These are phyloP conservation scores for Ceriops decandra DNA, from an alignment of 345 rosid species.

Conservation along the genomic window DNA sequence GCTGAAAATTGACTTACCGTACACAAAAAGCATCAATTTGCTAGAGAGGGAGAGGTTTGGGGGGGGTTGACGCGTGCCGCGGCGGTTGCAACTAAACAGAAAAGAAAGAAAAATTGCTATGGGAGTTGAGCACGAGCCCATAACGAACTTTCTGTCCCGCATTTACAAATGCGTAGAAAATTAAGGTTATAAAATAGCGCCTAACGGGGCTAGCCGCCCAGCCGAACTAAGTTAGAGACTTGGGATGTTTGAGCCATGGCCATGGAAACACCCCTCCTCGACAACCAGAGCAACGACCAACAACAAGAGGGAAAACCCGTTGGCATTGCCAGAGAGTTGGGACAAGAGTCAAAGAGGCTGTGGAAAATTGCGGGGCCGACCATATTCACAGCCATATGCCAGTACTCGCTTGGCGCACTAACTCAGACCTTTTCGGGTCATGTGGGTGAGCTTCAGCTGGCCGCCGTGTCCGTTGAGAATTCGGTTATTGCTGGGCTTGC, in stretches of 20 bases:
- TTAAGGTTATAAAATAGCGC: too few species aligned
- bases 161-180: too few species aligned
- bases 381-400: constrained; percentile 64
- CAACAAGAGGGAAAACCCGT: neutral
- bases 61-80: too few species aligned
- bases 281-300: neutral
- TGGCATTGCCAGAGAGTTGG: constrained; percentile 40
- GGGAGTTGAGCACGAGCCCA: too few species aligned
- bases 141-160: too few species aligned
- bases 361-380: constrained; percentile 91
- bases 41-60: too few species aligned
- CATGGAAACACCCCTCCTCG: constrained; percentile 40
- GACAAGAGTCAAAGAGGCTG: constrained; percentile 61
- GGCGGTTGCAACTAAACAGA: too few species aligned
- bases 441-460: constrained; percentile 72
- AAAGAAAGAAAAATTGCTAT: too few species aligned
- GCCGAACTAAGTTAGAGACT: neutral
- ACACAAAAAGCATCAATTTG: too few species aligned
- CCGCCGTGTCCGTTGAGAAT: constrained; percentile 86
- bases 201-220: too few species aligned
- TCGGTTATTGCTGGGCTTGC: constrained; percentile 85
- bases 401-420: constrained; percentile 87
- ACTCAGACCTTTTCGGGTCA: constrained; percentile 81
- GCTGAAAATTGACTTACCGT: too few species aligned
- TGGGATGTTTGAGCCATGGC: constrained; percentile 20